Evolutionary conservation across 176 grass and related monocot genomes (phyloP).

Genomic region (Pontederia paniculata): DNA sequence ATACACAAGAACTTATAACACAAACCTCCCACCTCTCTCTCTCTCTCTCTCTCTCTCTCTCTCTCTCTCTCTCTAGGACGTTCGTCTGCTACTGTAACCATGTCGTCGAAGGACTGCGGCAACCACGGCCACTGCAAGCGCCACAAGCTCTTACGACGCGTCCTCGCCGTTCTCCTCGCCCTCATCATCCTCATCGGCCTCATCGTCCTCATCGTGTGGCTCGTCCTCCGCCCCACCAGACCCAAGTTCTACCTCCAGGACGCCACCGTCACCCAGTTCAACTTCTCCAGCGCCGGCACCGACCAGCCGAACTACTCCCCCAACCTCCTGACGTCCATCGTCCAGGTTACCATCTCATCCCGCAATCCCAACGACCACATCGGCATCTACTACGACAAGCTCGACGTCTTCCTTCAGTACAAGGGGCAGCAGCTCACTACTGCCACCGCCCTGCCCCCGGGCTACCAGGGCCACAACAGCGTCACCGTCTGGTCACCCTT

Average conservation of each 20-base stretch:
- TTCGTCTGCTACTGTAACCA: too few relatives aligned
- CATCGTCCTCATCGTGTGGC: constrained; percentile 33
- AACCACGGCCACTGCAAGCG: constrained; percentile 23
- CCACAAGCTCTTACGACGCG: neutral
- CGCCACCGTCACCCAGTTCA: constrained; percentile 51
- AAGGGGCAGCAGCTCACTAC: constrained; percentile 47
- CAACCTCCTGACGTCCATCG: constrained; percentile 42
- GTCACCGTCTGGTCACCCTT: constrained; percentile 54
- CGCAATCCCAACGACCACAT: constrained; percentile 35
- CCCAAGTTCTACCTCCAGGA: constrained; percentile 67
- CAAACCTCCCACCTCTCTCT: too few relatives aligned
- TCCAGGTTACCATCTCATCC: constrained; percentile 43
- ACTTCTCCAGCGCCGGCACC: constrained; percentile 27
- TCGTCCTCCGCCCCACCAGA: constrained; percentile 47
- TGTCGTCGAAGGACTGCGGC: neutral
- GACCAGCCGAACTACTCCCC: neutral
- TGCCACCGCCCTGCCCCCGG: constrained; percentile 36
- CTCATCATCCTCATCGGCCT: constrained; percentile 14
- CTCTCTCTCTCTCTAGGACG: too few relatives aligned
- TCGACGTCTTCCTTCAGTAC: constrained; percentile 49
- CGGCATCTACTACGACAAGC: constrained; percentile 66
- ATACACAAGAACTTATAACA: too few relatives aligned
- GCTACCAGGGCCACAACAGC: constrained; percentile 48
- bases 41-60: too few relatives aligned
- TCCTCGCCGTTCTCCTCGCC: neutral